phyloP scores from a whole-genome alignment of 805 yeast genomes.

The Wickerhamomyces rabaulensis region DNA sequence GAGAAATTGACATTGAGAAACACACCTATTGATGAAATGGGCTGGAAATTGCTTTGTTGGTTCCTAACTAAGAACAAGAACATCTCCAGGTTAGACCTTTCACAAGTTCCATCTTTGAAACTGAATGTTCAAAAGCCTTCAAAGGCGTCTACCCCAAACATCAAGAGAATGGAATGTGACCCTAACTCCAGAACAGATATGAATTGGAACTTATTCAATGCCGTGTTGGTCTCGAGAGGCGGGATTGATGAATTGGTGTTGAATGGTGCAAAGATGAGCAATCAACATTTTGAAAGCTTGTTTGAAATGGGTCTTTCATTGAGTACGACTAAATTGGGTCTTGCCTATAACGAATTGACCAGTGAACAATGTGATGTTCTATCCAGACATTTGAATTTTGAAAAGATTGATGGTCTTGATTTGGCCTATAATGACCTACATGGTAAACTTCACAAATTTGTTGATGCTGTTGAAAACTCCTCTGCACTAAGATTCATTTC shows the following conservation, averaged over 20 bases:
- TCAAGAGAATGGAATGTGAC: constrained; percentile 33
- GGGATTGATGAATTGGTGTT: constrained; percentile 77
- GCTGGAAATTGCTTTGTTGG: constrained; percentile 81
- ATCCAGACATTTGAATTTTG: constrained; percentile 51
- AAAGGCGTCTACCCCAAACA: constrained; percentile 25
- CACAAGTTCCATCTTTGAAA: constrained; percentile 40
- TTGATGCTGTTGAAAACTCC: constrained; percentile 20
- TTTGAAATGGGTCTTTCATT: constrained; percentile 56
- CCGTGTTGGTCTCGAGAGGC: constrained; percentile 67
- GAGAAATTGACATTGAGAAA: constrained; percentile 75
- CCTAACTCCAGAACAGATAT: constrained; percentile 51
- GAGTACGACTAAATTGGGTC: constrained; percentile 60
- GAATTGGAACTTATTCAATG: constrained; percentile 81
- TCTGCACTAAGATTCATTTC: constrained; percentile 44
- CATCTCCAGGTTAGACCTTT: constrained; percentile 56
- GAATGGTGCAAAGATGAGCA: constrained; percentile 70
- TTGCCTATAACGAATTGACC: constrained; percentile 71
- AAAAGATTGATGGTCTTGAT: constrained; percentile 63
- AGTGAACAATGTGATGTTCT: constrained; percentile 51
- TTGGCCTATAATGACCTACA: constrained; percentile 73
- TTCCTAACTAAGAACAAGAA: constrained; percentile 62
- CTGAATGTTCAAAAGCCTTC: constrained; percentile 35
- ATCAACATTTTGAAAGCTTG: constrained; percentile 52
- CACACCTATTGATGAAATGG: constrained; percentile 66
- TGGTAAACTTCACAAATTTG: constrained; percentile 27